phyloP scores from a whole-genome alignment of 1,139 yeast genomes.

The Candida albicans region DNA sequence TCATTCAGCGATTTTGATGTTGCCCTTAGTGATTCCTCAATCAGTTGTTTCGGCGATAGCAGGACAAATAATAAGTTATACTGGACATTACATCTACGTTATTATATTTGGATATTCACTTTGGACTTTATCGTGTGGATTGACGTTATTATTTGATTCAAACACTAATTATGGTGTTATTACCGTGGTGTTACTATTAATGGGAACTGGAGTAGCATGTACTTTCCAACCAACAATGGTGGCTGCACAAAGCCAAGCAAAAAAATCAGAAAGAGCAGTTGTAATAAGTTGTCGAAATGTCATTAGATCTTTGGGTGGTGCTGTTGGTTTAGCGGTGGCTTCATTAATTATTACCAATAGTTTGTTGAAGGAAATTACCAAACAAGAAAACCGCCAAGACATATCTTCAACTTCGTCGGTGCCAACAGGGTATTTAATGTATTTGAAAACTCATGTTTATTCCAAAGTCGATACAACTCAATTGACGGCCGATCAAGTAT shows the following conservation, averaged over 20 bases:
- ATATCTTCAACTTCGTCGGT: neutral
- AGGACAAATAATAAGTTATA: slow-evolving; percentile 42
- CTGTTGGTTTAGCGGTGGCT: slow-evolving; percentile 50
- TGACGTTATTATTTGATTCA: slow-evolving; percentile 34
- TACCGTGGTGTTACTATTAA: slow-evolving; percentile 34
- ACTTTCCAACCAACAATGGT: slow-evolving; percentile 57
- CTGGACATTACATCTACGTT: slow-evolving; percentile 43
- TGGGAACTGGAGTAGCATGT: slow-evolving; percentile 51
- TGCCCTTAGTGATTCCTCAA: slow-evolving; percentile 41
- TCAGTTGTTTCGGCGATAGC: slow-evolving; percentile 32
- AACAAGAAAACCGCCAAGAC: slow-evolving; percentile 9
- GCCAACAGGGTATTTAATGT: slow-evolving; percentile 19
- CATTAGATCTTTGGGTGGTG: slow-evolving; percentile 54
- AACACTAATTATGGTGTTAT: slow-evolving; percentile 30
- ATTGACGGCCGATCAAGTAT: slow-evolving; percentile 25
- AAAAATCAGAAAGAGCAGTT: slow-evolving; percentile 50
- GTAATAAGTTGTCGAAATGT: slow-evolving; percentile 53
- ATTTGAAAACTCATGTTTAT: slow-evolving; percentile 33
- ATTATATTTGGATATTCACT: slow-evolving; percentile 39
- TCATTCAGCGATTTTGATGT: slow-evolving; percentile 34
- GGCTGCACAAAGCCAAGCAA: slow-evolving; percentile 51
- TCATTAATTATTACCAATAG: slow-evolving; percentile 45
- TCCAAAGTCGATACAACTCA: slow-evolving; percentile 27
- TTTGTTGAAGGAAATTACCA: slow-evolving; percentile 25
- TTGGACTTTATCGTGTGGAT: slow-evolving; percentile 43